Conservation (phyloP, 2,329 filamentous ascomycete genomes). For the Aspergillus viridinutans region DNA sequence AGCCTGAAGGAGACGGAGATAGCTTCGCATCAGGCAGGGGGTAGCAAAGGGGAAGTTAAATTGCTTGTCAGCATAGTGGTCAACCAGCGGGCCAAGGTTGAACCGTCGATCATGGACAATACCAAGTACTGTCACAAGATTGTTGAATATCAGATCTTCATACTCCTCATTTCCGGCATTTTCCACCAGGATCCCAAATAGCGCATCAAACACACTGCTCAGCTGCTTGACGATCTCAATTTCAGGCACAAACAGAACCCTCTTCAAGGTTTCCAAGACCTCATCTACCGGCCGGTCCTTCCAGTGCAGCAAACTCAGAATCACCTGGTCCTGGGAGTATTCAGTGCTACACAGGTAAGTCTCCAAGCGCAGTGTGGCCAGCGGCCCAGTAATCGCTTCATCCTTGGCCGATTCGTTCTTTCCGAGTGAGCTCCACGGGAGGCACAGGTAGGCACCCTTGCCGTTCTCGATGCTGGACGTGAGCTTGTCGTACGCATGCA, state of each 20-base stretch:
- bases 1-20: constrained; percentile 75
- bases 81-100: constrained; percentile 83
- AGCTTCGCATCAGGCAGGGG: constrained; percentile 80
- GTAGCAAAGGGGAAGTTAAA: constrained; percentile 95
- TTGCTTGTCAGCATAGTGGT: constrained; percentile 80
- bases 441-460: constrained; percentile 78
- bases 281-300: constrained; percentile 68
- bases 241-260: constrained; percentile 89
- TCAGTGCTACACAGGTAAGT: constrained; percentile 92
- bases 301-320: constrained; percentile 84
- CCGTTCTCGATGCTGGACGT: constrained; percentile 69
- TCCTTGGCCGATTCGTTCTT: constrained; percentile 67
- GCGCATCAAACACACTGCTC: constrained; percentile 79
- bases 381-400: constrained; percentile 67
- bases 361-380: constrained; percentile 72
- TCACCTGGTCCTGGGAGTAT: constrained; percentile 85
- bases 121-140: constrained; percentile 80
- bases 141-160: constrained; percentile 87
- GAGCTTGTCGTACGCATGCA: constrained; percentile 90
- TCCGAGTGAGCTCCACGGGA: constrained; percentile 71
- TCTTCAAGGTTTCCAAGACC: constrained; percentile 69
- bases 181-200: constrained; percentile 88
- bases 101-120: constrained; percentile 94
- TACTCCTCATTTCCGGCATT: constrained; percentile 88
- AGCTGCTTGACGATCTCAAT: constrained; percentile 96